phyloP scores from a whole-genome alignment of 345 rosid species.

The Citrus mangshanensis region DNA sequence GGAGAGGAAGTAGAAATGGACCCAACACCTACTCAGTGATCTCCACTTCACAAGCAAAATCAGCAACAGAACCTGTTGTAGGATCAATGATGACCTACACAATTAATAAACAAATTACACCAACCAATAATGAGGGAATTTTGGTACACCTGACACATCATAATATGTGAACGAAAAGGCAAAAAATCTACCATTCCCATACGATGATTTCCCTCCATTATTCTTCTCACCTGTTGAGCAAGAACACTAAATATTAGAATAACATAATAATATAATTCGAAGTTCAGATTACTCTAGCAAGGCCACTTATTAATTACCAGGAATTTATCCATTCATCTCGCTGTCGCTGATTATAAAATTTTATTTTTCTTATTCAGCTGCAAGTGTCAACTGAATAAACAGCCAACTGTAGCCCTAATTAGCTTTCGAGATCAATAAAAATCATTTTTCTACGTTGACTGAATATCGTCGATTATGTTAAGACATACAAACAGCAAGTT shows the following conservation, averaged over 20 bases:
- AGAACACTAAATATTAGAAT: background rate
- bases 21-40: conserved; percentile 75
- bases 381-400: background rate
- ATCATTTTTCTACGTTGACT: background rate
- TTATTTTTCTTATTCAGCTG: background rate
- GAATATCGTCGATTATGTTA: background rate
- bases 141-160: background rate
- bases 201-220: conserved; percentile 95
- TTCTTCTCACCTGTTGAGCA: conserved; percentile 70
- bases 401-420: background rate
- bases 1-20: conserved; percentile 2
- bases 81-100: conserved; percentile 74
- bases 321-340: background rate
- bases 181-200: conserved; percentile 84
- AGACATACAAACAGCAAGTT: too few relatives aligned
- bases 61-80: conserved; percentile 61
- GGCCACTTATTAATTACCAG: background rate
- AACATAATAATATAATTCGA: background rate
- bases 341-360: background rate
- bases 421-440: background rate
- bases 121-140: conserved; percentile 3
- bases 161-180: conserved; percentile 1
- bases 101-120: conserved; percentile 13
- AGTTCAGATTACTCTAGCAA: background rate
- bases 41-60: conserved; percentile 97